phyloP scores from a whole-genome alignment of 2,329 filamentous ascomycete genomes.

The Botryotinia globosa region DNA sequence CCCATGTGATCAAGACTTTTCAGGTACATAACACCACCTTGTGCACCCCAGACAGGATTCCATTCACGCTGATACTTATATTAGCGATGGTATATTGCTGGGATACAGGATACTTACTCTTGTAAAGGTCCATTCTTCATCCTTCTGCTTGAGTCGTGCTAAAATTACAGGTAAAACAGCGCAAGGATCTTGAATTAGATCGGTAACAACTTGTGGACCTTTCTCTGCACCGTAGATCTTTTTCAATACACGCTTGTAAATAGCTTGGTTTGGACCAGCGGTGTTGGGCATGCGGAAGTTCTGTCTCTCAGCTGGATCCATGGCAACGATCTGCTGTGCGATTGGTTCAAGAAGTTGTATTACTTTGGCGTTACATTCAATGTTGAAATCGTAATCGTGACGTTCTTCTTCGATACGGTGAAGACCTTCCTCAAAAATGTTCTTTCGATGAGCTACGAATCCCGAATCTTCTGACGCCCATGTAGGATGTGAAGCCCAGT shows the following conservation, averaged over 20 bases:
- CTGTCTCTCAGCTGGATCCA: conserved; percentile 69
- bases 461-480: conserved; percentile 98
- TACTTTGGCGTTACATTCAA: conserved; percentile 90
- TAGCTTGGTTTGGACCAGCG: conserved; percentile 90
- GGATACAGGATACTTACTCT: conserved; percentile 47
- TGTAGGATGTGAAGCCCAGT: conserved; percentile 97
- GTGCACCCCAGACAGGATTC: conserved; percentile 98
- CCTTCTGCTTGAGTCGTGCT: conserved; percentile 87
- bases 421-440: conserved; percentile 87
- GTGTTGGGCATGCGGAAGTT: conserved; percentile 77
- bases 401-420: conserved; percentile 97
- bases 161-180: conserved; percentile 86
- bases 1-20: conserved; percentile 97
- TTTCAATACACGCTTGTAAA: conserved; percentile 95
- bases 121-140: conserved; percentile 96
- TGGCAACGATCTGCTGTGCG: conserved; percentile 81
- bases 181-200: conserved; percentile 81
- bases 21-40: conserved; percentile 92
- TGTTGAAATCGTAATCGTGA: conserved; percentile 98
- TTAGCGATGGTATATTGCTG: conserved; percentile 10
- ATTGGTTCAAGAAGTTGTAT: conserved; percentile 95
- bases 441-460: conserved; percentile 97
- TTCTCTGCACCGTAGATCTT: conserved; percentile 90
- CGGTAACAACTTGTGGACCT: conserved; percentile 79
- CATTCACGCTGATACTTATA: conserved; percentile 68